These are phyloP conservation scores for Flueggea neowawraea DNA, from an alignment of 441 rosid genomes.

Conservation along the genomic window DNA sequence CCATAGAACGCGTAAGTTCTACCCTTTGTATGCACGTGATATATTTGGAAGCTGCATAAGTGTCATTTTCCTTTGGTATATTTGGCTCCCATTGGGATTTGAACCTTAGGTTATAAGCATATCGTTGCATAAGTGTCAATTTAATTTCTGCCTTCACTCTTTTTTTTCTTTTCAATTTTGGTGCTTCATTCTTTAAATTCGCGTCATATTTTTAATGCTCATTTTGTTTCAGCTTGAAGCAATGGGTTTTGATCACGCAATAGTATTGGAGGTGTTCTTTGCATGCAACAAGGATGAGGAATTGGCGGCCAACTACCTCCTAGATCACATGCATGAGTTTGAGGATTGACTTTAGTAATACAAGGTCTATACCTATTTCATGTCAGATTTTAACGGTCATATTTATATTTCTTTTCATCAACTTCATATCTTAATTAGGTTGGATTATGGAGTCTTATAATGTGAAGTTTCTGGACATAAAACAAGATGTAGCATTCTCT, in stretches of 20 bases:
- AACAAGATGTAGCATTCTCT: constrained; percentile 21
- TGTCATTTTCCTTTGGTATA: neutral
- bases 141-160: neutral
- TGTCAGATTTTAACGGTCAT: neutral
- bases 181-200: neutral
- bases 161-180: neutral
- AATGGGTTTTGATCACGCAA: constrained; percentile 85
- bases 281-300: constrained; percentile 98
- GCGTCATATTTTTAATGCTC: no score
- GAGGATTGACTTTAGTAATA: constrained; percentile 43
- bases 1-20: constrained; percentile 71
- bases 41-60: neutral
- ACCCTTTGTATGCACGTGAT: neutral
- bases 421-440: constrained; percentile 17
- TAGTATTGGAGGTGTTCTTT: constrained; percentile 83
- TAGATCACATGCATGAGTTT: constrained; percentile 88
- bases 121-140: neutral
- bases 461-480: constrained; percentile 22
- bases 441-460: no score
- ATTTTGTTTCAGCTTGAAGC: constrained; percentile 66
- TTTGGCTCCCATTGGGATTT: neutral
- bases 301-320: constrained; percentile 92
- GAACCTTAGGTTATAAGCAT: neutral
- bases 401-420: neutral
- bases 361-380: constrained; percentile 8